These are phyloP conservation scores for Triglochin maritima DNA, from an alignment of 106 monocot genomes.

Conservation along the genomic window DNA sequence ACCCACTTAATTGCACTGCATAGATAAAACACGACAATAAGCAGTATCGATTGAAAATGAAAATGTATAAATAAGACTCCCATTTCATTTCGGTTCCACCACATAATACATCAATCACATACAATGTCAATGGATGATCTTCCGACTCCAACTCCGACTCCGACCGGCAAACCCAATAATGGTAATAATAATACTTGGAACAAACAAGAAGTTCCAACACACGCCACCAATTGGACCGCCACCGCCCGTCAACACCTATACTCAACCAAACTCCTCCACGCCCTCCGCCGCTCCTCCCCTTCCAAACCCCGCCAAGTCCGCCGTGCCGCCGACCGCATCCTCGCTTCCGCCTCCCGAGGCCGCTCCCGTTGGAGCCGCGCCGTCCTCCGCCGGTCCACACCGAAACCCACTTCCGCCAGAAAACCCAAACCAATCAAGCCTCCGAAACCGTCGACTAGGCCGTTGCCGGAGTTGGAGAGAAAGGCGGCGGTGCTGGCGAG, in stretches of 20 bases:
- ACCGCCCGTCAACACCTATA: slow-evolving; percentile 7
- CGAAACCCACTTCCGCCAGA: background rate
- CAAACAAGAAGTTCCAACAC: no score
- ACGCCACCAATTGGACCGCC: no score
- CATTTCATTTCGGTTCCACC: no score
- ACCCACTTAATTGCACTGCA: no score
- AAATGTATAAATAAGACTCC: no score
- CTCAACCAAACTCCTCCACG: slow-evolving; percentile 16
- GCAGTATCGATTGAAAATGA: no score
- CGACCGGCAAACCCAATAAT: no score
- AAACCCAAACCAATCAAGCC: background rate
- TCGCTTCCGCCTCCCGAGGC: slow-evolving; percentile 18
- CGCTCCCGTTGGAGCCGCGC: slow-evolving; percentile 29
- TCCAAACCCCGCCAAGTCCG: slow-evolving; percentile 9
- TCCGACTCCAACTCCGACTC: no score
- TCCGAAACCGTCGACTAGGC: background rate
- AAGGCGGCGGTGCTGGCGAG: slow-evolving; percentile 17
- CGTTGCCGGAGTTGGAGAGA: slow-evolving; percentile 10
- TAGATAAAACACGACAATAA: no score
- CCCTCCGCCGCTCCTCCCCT: slow-evolving; percentile 10
- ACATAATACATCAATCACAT: no score
- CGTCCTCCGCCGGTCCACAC: slow-evolving; percentile 17
- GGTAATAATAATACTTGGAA: no score
- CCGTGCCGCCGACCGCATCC: slow-evolving; percentile 16
- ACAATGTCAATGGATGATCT: no score